Conservation (phyloP, 1,284 basidiomycete genomes). For the Cryptococcus wingfieldii region DNA sequence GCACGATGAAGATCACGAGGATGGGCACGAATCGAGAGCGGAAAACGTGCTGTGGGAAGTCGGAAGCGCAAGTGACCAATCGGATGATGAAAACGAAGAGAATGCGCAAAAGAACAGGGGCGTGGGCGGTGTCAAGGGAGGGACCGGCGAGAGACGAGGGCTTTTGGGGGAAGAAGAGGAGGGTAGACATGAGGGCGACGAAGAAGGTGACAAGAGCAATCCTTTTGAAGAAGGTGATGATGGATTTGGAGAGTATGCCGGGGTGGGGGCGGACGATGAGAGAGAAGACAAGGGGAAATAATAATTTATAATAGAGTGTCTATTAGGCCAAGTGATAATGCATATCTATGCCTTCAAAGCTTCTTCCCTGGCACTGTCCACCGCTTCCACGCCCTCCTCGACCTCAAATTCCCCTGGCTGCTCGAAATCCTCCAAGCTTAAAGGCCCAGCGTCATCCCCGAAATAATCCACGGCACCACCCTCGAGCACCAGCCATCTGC, state of each 20-base stretch:
- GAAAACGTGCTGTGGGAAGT: constrained; percentile 41
- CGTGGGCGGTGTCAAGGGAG: constrained; percentile 21
- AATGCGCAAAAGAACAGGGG: constrained; percentile 21
- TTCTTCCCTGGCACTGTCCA: background rate
- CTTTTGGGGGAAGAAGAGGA: constrained; percentile 33
- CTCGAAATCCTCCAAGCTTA: background rate
- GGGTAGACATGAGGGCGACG: constrained; percentile 13
- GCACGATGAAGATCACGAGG: constrained; percentile 11
- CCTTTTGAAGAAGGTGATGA: constrained; percentile 28
- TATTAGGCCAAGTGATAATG: background rate
- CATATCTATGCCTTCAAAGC: background rate
- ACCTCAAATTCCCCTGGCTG: background rate
- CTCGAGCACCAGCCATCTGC: constrained; percentile 52
- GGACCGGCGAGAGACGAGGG: constrained; percentile 33
- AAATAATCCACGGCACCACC: constrained; percentile 49
- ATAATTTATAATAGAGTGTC: background rate
- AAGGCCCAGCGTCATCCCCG: constrained; percentile 41
- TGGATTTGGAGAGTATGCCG: constrained; percentile 32
- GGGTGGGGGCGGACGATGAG: constrained; percentile 10
- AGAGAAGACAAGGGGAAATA: background rate
- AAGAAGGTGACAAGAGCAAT: constrained; percentile 16
- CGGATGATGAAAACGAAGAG: constrained; percentile 16
- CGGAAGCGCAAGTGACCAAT: constrained; percentile 33
- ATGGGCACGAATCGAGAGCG: background rate
- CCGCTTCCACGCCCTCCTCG: background rate